Evolutionary conservation across 2,329 filamentous ascomycete genomes (phyloP).

Genomic region (Cucurbitaria berberidis): DNA sequence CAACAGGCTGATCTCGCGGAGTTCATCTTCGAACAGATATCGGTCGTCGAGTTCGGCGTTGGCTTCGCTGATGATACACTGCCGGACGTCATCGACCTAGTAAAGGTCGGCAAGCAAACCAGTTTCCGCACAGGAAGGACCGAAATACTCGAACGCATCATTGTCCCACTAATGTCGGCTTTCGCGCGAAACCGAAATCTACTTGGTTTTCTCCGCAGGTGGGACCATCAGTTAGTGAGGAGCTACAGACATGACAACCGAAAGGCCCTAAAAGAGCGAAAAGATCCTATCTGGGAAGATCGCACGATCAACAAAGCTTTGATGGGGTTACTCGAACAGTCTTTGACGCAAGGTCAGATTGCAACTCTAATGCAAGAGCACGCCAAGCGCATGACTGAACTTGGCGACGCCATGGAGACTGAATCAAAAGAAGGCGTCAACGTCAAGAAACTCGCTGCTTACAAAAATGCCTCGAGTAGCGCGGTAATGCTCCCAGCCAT

Average conservation of each 20-base stretch:
- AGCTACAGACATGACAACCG: slow-evolving; percentile 22
- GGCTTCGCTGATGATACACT: slow-evolving; percentile 11
- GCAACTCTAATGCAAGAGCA: slow-evolving; percentile 40
- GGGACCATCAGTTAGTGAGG: slow-evolving; percentile 41
- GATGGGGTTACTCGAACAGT: slow-evolving; percentile 35
- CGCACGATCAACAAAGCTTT: slow-evolving; percentile 29
- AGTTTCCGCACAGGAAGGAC: neutral
- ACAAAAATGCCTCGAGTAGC: slow-evolving; percentile 34
- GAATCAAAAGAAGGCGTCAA: slow-evolving; percentile 20
- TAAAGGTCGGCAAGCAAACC: neutral
- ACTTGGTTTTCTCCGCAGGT: slow-evolving; percentile 42
- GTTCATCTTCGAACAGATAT: slow-evolving; percentile 40
- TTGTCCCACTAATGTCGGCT: slow-evolving; percentile 42
- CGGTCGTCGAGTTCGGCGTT: slow-evolving; percentile 21
- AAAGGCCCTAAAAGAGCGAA: slow-evolving; percentile 23
- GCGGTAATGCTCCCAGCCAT: slow-evolving; percentile 37
- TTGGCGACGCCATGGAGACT: slow-evolving; percentile 16
- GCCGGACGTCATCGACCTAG: neutral
- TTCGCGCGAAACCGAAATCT: slow-evolving; percentile 45
- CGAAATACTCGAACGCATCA: slow-evolving; percentile 22
- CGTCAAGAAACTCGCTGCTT: slow-evolving; percentile 26
- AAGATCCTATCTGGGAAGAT: slow-evolving; percentile 40
- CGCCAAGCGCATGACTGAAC: slow-evolving; percentile 22
- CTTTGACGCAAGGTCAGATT: slow-evolving; percentile 42
- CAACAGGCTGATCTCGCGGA: slow-evolving; percentile 33